Percentiles rank a stretch among this genome's conserved stretches.
phyloP scores from a whole-genome alignment of 805 yeast genomes.

The Metschnikowia gruessii region DNA sequence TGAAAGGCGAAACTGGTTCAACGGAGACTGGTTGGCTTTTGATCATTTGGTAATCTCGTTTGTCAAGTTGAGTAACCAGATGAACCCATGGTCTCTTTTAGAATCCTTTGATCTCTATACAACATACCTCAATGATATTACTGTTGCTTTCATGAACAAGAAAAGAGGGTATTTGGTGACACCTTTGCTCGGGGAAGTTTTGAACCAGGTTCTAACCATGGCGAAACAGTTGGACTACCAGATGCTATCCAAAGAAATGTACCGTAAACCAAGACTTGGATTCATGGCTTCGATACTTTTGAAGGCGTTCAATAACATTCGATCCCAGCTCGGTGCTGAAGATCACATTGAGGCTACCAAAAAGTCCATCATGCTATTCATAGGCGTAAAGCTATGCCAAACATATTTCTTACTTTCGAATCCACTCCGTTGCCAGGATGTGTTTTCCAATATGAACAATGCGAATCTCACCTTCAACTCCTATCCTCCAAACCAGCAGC shows the following conservation, averaged over 20 bases:
- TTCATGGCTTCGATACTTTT: conserved; percentile 54
- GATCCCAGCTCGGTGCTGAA: conserved; percentile 44
- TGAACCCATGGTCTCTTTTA: conserved; percentile 51
- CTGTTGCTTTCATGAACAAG: conserved; percentile 49
- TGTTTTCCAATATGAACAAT: conserved; percentile 58
- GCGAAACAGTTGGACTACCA: conserved; percentile 39
- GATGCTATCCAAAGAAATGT: conserved; percentile 41
- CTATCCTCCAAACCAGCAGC: conserved; percentile 44
- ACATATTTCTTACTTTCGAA: conserved; percentile 53
- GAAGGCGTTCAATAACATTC: conserved; percentile 57
- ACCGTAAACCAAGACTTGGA: conserved; percentile 44
- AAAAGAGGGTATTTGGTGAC: conserved; percentile 37
- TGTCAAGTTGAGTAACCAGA: conserved; percentile 45
- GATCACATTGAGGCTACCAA: conserved; percentile 40
- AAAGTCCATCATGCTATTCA: conserved; percentile 48
- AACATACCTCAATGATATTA: conserved; percentile 44
- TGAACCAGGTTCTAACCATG: conserved; percentile 43
- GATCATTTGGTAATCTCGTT: conserved; percentile 45
- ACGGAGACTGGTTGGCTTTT: conserved; percentile 46
- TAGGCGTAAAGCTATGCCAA: conserved; percentile 54
- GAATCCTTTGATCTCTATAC: conserved; percentile 55
- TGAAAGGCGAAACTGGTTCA: conserved; percentile 24
- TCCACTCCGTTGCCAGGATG: conserved; percentile 58
- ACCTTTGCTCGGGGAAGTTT: conserved; percentile 35
- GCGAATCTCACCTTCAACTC: conserved; percentile 41